Percentiles rank a stretch among this genome's conserved stretches.
Conservation (phyloP, 1,284 basidiomycete species). For the Cryptococcus sp. region DNA sequence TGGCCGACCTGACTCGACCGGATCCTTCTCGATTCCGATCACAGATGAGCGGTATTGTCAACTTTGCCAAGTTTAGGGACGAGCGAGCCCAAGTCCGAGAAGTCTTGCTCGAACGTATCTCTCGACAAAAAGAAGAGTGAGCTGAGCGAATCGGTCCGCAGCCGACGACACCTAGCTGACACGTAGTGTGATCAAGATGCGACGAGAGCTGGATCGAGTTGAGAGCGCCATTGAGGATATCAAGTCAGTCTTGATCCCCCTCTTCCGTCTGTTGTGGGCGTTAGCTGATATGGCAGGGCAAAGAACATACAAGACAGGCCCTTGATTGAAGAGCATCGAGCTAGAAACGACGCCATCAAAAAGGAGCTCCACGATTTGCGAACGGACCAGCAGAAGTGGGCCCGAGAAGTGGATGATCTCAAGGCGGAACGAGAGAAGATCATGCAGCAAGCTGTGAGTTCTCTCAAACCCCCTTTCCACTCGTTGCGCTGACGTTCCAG, state of each 20-base stretch:
- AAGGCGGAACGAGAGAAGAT: constrained; percentile 53
- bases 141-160: constrained; percentile 5
- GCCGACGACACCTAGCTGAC: background rate
- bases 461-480: background rate
- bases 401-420: constrained; percentile 54
- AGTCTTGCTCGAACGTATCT: constrained; percentile 18
- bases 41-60: constrained; percentile 79
- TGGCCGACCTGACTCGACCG: constrained; percentile 67
- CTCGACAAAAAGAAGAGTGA: constrained; percentile 28
- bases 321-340: constrained; percentile 56
- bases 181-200: constrained; percentile 45
- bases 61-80: constrained; percentile 74
- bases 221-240: constrained; percentile 56
- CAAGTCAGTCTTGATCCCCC: constrained; percentile 52
- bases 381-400: constrained; percentile 55
- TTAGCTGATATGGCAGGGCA: constrained; percentile 47
- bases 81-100: constrained; percentile 18
- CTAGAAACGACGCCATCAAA: constrained; percentile 59
- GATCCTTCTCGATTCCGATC: constrained; percentile 64
- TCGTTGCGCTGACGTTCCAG: constrained; percentile 8
- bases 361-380: constrained; percentile 58
- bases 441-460: constrained; percentile 31
- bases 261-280: background rate
- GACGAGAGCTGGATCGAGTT: constrained; percentile 53
- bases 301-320: constrained; percentile 67